Evolutionary conservation across 441 rosid genomes (phyloP).

Genomic region (Adansonia madagascariensis): DNA sequence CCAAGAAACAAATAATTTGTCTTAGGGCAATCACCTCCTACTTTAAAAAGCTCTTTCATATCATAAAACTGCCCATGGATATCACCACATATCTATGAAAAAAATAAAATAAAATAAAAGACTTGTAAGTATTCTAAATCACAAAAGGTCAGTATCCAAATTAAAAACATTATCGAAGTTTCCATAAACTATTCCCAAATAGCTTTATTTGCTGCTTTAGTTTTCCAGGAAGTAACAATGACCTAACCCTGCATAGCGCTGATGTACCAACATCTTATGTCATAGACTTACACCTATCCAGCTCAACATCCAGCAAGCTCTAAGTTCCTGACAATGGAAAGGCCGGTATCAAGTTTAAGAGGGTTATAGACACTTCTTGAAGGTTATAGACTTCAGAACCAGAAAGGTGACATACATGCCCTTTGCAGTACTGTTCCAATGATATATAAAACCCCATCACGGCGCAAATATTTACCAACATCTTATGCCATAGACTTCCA

Average conservation of each 20-base stretch:
- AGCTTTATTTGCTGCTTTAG: background rate
- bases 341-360: background rate
- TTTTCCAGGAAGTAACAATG: background rate
- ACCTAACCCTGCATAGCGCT: background rate
- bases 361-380: background rate
- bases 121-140: constrained; percentile 8
- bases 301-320: background rate
- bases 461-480: background rate
- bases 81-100: constrained; percentile 81
- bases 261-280: background rate
- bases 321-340: constrained; percentile 6
- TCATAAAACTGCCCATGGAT: constrained; percentile 95
- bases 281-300: background rate
- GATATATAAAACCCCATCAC: background rate
- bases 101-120: constrained; percentile 8
- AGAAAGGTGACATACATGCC: background rate
- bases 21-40: constrained; percentile 90
- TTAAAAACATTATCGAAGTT: background rate
- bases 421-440: background rate
- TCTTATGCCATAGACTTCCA: background rate
- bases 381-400: background rate
- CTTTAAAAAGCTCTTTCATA: constrained; percentile 93
- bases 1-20: constrained; percentile 92
- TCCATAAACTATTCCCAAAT: background rate
- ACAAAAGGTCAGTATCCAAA: background rate